Evolutionary conservation across 257 asterid species (phyloP), one percentile per base, ranked within the genome.

Genomic region (Cordia subcordata): DNA sequence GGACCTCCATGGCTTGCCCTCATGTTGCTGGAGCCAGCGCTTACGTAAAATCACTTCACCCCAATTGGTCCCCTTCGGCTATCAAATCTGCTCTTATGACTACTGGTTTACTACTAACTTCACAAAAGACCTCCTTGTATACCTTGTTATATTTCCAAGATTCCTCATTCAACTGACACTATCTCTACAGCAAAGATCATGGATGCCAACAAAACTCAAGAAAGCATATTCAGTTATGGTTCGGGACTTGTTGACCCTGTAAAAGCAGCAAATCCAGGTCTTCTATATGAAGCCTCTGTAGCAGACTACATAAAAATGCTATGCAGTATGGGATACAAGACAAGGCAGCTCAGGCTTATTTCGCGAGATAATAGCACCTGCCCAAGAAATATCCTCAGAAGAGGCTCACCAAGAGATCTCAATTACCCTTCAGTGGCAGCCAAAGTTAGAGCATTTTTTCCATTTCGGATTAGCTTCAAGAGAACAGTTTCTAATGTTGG

Each of bases 1-100:
- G 75, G 12, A 63, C 75, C 14, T 70, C 75, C 5, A 58, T 64
- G 63, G 16, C 71, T 4, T 70, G 75, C 15, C 75, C 75, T 35
- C 75, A 67, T 60, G 72, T 58, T 3, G 16, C 66, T 5, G 72
- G 61, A 13, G 66, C 66, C 9, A 61, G 61, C 10, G 64, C 58
- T 20, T 65, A 46, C 18, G 58, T 65, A 8, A 65, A 65, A 57
- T 65, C 70, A 0, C 1, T 58, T 18, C 49, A 67, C 35, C 72
- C 72, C 9, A 8, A 17, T 10, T 67, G 66, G 61, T 67, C 72
- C 4, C 56, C 66, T 53, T 58, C 72, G 18, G 32, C 49, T 33
- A 50, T 52, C 23, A 62, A 62, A 51, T 62, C 67, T 18, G 67
- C 67, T 13, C 49, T 67, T 10, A 67, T 67, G 72, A 67, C 66